phyloP scores from a whole-genome alignment of 2,329 filamentous ascomycete species.

The Knoxdaviesia proteae region DNA sequence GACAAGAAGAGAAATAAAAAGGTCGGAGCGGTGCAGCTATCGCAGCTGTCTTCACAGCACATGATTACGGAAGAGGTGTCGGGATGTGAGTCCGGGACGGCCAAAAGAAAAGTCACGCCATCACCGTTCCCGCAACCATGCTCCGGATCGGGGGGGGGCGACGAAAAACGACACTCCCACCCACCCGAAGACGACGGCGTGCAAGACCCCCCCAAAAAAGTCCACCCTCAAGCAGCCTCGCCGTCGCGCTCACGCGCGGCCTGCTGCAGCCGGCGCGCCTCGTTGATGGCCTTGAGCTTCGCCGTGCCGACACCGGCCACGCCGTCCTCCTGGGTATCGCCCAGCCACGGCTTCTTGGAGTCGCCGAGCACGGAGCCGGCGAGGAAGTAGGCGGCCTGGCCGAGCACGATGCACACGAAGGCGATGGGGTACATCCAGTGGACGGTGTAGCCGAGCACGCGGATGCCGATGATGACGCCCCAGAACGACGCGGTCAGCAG shows the following conservation, averaged over 20 bases:
- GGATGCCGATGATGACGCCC: slow-evolving; percentile 80
- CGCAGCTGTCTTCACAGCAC: too few relatives aligned
- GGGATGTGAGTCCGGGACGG: too few relatives aligned
- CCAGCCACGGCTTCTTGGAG: slow-evolving; percentile 86
- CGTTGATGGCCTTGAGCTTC: slow-evolving; percentile 50
- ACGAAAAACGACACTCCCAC: too few relatives aligned
- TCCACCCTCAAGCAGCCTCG: too few relatives aligned
- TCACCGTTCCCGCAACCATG: too few relatives aligned
- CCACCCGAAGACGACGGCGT: too few relatives aligned
- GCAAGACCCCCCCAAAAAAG: too few relatives aligned
- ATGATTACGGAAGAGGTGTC: too few relatives aligned
- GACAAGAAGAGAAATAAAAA: too few relatives aligned
- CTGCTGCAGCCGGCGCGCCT: slow-evolving; percentile 14
- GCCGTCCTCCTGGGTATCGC: slow-evolving; percentile 63
- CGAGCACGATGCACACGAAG: slow-evolving; percentile 78
- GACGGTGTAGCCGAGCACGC: slow-evolving; percentile 60
- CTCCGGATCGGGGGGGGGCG: too few relatives aligned
- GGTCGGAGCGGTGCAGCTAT: too few relatives aligned
- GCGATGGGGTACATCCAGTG: slow-evolving; percentile 91
- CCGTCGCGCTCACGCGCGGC: not conserved
- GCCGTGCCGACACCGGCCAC: slow-evolving; percentile 69
- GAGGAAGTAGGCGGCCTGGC: slow-evolving; percentile 73
- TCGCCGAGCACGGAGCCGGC: slow-evolving; percentile 68
- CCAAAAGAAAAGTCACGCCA: too few relatives aligned
- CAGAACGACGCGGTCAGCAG: slow-evolving; percentile 91